These are phyloP conservation scores for Nemania diffusa DNA, from an alignment of 2,329 filamentous ascomycete genomes.

Conservation along the genomic window DNA sequence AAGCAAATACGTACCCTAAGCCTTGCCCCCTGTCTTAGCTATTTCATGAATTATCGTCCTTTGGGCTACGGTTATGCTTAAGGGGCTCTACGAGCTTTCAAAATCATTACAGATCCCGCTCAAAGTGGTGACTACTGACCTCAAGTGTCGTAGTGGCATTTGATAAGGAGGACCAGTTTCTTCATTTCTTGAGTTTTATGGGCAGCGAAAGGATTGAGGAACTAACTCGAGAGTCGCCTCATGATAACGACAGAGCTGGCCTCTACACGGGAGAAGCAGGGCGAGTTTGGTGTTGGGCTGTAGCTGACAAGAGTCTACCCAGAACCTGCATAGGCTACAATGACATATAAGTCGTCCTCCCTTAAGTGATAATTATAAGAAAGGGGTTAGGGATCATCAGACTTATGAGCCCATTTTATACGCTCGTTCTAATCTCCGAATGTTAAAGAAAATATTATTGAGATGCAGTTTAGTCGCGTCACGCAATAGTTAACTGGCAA, in stretches of 20 bases:
- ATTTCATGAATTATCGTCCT: neutral
- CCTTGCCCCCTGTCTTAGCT: neutral
- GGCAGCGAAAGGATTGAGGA: slow-evolving; percentile 34
- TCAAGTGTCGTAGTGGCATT: slow-evolving; percentile 48
- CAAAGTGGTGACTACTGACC: neutral
- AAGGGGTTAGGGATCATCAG: too few species aligned
- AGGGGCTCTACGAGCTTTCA: neutral
- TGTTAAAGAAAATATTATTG: too few species aligned
- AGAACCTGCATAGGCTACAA: slow-evolving; percentile 45
- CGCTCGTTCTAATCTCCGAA: too few species aligned
- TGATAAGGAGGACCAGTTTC: slow-evolving; percentile 33
- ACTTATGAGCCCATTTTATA: too few species aligned
- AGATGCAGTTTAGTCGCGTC: neutral
- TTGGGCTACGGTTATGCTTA: neutral
- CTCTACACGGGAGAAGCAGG: slow-evolving; percentile 47
- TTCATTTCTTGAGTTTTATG: slow-evolving; percentile 45
- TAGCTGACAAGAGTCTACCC: slow-evolving; percentile 33
- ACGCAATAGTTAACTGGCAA: neutral
- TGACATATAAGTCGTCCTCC: slow-evolving; percentile 42
- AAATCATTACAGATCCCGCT: neutral
- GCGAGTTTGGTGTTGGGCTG: slow-evolving; percentile 46
- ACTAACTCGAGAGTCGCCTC: slow-evolving; percentile 6
- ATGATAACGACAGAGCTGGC: slow-evolving; percentile 32
- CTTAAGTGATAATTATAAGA: too few species aligned
- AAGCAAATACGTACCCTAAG: neutral